phyloP scores from a whole-genome alignment of 164 flowering plant genomes.

The Pachysandra terminalis region DNA sequence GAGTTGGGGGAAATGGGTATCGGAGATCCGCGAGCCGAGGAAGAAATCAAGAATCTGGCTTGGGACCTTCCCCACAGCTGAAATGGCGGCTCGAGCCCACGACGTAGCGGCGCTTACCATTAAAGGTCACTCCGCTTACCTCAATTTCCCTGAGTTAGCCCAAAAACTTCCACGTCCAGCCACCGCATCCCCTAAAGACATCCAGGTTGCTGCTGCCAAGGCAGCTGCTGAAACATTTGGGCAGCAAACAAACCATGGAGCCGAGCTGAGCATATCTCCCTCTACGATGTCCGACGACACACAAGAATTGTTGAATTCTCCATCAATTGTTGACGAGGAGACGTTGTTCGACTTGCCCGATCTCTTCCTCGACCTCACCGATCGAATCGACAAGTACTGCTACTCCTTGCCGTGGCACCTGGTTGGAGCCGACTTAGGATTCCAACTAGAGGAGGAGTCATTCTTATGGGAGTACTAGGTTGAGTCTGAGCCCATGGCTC shows the following conservation, averaged over 20 bases:
- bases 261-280: not conserved
- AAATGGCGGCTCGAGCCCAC: conserved; percentile 62
- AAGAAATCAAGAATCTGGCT: conserved; percentile 61
- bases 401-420: not conserved
- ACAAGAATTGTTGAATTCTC: conserved; percentile 1
- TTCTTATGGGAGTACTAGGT: conserved; percentile 9
- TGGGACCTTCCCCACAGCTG: conserved; percentile 45
- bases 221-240: conserved; percentile 18
- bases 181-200: conserved; percentile 32
- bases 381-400: conserved; percentile 1
- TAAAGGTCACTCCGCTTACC: conserved; percentile 38
- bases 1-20: conserved; percentile 43
- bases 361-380: conserved; percentile 4
- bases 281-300: conserved; percentile 6
- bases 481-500: not conserved
- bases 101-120: conserved; percentile 49
- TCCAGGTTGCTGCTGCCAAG: conserved; percentile 30
- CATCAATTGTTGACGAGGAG: not conserved
- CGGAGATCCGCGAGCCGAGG: conserved; percentile 52
- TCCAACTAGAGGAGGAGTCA: conserved; percentile 7
- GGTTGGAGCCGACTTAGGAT: not conserved
- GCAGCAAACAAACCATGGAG: not conserved
- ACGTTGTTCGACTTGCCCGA: conserved; percentile 15
- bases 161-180: conserved; percentile 37
- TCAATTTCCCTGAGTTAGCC: conserved; percentile 52